Evolutionary conservation across 345 rosid species (phyloP).

Genomic region (Isatis tinctoria): DNA sequence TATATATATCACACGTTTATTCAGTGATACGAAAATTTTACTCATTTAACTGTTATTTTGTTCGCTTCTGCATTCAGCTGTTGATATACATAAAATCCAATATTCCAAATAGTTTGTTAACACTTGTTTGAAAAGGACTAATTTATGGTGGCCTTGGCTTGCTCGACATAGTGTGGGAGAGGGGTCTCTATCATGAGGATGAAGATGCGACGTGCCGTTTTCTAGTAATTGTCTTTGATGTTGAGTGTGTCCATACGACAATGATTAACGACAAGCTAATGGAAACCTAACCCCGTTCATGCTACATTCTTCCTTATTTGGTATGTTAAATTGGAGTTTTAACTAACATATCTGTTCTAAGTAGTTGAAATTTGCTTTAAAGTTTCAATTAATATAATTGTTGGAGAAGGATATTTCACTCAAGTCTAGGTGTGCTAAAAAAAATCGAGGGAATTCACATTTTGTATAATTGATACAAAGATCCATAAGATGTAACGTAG

Average conservation of each 20-base stretch:
- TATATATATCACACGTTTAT: neutral
- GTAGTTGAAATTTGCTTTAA: neutral
- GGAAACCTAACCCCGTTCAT: neutral
- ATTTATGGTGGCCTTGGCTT: constrained; percentile 4
- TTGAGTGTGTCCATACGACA: neutral
- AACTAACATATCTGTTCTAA: neutral
- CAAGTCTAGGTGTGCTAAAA: neutral
- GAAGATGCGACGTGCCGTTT: constrained; percentile 1
- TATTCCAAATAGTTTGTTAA: neutral
- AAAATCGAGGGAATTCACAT: neutral
- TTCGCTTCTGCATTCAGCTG: neutral
- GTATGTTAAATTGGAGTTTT: neutral
- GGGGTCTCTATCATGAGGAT: constrained; percentile 1
- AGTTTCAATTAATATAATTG: neutral
- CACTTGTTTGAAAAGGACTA: constrained; percentile 6
- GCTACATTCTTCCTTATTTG: neutral
- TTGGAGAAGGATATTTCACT: neutral
- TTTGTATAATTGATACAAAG: neutral
- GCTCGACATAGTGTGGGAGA: neutral
- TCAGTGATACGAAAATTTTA: neutral
- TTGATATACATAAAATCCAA: neutral
- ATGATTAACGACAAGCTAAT: neutral
- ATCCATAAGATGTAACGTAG: neutral
- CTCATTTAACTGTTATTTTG: neutral
- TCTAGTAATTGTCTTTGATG: neutral